These are phyloP conservation scores for Hyaloscypha hepaticicola DNA, from an alignment of 495 filamentous ascomycete species.

Conservation along the genomic window DNA sequence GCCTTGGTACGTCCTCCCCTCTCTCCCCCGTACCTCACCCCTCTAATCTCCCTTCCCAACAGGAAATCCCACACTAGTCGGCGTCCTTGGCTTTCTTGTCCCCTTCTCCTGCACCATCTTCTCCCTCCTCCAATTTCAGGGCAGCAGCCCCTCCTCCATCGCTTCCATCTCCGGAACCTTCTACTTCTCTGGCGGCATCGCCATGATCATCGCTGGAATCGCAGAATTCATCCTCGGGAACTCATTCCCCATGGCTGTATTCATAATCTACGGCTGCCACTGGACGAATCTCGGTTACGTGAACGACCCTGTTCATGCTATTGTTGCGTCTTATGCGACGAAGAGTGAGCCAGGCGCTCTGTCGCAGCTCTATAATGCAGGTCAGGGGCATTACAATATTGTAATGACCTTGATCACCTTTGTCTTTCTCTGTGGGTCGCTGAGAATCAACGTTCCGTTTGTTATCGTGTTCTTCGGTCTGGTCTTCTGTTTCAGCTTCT, in stretches of 20 bases:
- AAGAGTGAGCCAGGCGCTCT: conserved; percentile 10
- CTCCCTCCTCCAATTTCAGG: conserved; percentile 21
- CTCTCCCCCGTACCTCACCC: neutral
- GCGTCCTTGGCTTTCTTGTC: conserved; percentile 17
- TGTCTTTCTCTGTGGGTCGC: conserved; percentile 11
- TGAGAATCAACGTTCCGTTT: conserved; percentile 20
- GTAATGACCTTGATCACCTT: conserved; percentile 19
- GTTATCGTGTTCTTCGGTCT: conserved; percentile 20
- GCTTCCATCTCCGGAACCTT: conserved; percentile 42
- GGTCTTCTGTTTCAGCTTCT: conserved; percentile 13
- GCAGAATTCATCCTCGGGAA: conserved; percentile 72
- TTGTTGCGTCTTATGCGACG: conserved; percentile 4
- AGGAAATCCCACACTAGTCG: conserved; percentile 24
- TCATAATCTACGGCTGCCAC: conserved; percentile 54
- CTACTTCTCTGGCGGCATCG: conserved; percentile 66
- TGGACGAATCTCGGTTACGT: conserved; percentile 49
- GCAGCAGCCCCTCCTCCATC: conserved; percentile 1
- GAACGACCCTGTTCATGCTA: conserved; percentile 5
- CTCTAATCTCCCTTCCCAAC: neutral
- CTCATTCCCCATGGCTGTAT: conserved; percentile 69
- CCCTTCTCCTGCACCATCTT: conserved; percentile 14
- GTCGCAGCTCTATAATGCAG: conserved; percentile 14
- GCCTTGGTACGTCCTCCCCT: conserved; percentile 13
- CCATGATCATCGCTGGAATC: conserved; percentile 59
- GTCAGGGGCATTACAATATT: conserved; percentile 21